phyloP scores from a whole-genome alignment of 768 basidiomycete species.

The Mycena sanguinolenta region DNA sequence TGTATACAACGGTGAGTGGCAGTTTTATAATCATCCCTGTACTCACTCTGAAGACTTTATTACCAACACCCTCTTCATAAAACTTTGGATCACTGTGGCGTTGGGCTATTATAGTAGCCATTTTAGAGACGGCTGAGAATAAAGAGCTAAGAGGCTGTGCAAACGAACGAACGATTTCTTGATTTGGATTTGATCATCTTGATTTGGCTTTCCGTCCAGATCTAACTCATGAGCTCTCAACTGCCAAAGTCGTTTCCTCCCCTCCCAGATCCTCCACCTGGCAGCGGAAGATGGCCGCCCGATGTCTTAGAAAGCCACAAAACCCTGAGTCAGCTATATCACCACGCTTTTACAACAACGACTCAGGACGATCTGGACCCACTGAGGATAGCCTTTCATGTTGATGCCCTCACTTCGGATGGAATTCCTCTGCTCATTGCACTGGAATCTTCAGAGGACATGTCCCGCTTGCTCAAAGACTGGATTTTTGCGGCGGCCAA shows the following conservation, averaged over 20 bases:
- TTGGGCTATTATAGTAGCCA: no score
- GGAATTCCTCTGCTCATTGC: background rate
- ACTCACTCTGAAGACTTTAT: no score
- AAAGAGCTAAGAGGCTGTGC: no score
- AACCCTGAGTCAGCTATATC: background rate
- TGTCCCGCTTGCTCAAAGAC: background rate
- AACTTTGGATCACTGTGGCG: no score
- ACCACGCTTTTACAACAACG: background rate
- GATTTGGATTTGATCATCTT: no score
- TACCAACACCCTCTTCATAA: no score
- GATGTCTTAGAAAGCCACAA: slow-evolving; percentile 5
- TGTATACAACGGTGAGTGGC: no score
- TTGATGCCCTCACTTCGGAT: slow-evolving; percentile 4
- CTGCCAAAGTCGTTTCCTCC: background rate
- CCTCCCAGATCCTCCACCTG: background rate
- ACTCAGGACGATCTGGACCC: slow-evolving; percentile 13
- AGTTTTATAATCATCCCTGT: no score
- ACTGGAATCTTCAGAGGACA: background rate
- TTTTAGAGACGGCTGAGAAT: no score
- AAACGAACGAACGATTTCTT: no score
- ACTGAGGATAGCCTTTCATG: background rate
- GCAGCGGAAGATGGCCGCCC: background rate
- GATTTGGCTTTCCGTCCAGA: no score
- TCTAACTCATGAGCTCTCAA: no score
- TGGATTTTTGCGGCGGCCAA: slow-evolving; percentile 3